Percentiles rank a stretch among this genome's conserved stretches.
phyloP scores from a whole-genome alignment of 768 basidiomycete genomes.

The Hortiboletus flavorubellus region DNA sequence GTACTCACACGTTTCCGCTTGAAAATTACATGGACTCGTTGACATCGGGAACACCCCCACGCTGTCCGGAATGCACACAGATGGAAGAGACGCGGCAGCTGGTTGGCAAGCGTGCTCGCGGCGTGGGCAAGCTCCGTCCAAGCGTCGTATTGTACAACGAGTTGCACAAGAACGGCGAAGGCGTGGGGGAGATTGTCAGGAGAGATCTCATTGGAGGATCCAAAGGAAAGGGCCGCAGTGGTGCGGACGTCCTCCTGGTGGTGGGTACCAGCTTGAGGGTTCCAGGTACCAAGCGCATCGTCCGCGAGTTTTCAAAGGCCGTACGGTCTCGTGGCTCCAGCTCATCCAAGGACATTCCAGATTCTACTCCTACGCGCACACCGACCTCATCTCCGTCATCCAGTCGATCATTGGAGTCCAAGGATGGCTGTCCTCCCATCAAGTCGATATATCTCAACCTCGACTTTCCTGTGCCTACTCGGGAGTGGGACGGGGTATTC shows the following conservation, averaged over 20 bases:
- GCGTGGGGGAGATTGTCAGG: conserved; percentile 80
- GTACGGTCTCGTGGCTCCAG: conserved; percentile 50
- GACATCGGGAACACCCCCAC: conserved; percentile 57
- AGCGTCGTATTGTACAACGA: conserved; percentile 93
- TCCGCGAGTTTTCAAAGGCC: conserved; percentile 82
- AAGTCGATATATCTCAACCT: conserved; percentile 81
- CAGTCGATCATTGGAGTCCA: conserved; percentile 30
- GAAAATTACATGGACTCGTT: conserved; percentile 58
- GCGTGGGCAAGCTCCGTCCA: conserved; percentile 77
- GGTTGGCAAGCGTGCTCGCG: conserved; percentile 73
- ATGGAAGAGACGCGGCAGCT: conserved; percentile 68
- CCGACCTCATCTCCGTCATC: conserved; percentile 49
- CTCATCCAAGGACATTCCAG: conserved; percentile 33
- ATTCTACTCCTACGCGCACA: conserved; percentile 26
- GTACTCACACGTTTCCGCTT: conserved; percentile 70
- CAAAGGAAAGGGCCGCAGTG: conserved; percentile 62
- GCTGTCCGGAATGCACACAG: conserved; percentile 76
- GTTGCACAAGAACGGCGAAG: conserved; percentile 80
- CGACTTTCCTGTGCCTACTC: conserved; percentile 79
- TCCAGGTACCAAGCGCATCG: conserved; percentile 89
- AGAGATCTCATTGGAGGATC: conserved; percentile 73
- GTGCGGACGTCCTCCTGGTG: conserved; percentile 82
- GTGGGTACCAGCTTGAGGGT: conserved; percentile 88
- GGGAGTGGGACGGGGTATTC: conserved; percentile 89
- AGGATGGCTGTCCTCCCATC: conserved; percentile 52